Evolutionary conservation across 345 rosid genomes (phyloP).

Genomic region (Eucalyptus brandiana): DNA sequence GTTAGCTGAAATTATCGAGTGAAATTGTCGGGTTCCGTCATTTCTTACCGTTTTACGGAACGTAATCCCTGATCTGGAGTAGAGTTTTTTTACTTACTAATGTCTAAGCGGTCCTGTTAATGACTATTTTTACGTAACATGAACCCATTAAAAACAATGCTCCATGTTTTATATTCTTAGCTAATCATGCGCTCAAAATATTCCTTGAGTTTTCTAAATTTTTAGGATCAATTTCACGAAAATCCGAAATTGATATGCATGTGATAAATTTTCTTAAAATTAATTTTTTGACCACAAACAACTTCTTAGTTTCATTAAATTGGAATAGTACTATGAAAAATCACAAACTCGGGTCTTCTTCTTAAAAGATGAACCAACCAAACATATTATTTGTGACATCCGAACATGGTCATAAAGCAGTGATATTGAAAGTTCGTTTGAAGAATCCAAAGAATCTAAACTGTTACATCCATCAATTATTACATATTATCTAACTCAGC

Average conservation of each 20-base stretch:
- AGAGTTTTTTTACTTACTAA: not conserved
- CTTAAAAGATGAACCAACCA: no score
- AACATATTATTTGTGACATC: no score
- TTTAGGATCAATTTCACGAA: fast-evolving
- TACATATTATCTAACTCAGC: fast-evolving
- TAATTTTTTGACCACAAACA: no score
- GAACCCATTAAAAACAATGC: not conserved
- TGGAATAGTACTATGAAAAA: no score
- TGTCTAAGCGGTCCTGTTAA: not conserved
- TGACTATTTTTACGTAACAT: not conserved
- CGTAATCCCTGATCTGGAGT: not conserved
- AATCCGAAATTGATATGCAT: fast-evolving
- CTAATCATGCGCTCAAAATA: no score
- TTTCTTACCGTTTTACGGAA: not conserved
- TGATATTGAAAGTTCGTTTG: no score
- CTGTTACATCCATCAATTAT: fast-evolving
- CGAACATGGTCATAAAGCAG: fast-evolving
- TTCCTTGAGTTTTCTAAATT: no score
- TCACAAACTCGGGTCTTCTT: no score
- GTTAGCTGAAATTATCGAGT: not conserved
- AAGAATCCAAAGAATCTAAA: no score
- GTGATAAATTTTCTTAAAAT: no score
- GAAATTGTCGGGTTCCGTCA: not conserved
- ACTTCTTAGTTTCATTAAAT: no score
- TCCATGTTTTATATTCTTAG: no score